Evolutionary conservation across 2,329 filamentous ascomycete genomes (phyloP), one percentile per base, ranked within the genome.

Genomic region (Zymoseptoria ardabiliae): DNA sequence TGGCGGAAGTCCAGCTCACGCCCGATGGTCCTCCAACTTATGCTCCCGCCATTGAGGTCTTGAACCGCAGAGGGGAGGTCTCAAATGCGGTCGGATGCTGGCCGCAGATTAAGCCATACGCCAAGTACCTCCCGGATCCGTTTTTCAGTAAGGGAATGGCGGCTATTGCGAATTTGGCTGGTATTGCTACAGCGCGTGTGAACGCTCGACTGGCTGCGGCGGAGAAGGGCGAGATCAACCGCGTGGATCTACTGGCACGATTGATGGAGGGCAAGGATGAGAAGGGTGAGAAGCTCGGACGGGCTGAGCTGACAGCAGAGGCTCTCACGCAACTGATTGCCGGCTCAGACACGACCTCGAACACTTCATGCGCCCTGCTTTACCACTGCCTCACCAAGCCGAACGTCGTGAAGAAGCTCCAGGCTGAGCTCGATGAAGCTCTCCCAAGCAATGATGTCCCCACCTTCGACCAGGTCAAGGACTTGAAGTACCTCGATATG

Each of bases 291-390:
- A 86, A 85, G 10, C 82, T 96, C 0, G 86, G 89, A 4, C 82
- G 89, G 23, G 82, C 88, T 66, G 91, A 96, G 72, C 80, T 96
- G 56, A 95, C 90, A 0, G 91, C 91, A 41, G 92, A 96, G 76
- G 91, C 91, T 0, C 78, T 96, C 23, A 96, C 91, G 0, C 91
- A 96, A 73, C 82, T 96, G 50, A 96, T 91, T 66, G 88, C 89
- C 1, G 89, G 88, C 23, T 86, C 82, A 50, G 89, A 91, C 73
- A 91, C 77, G 0, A 79, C 76, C 4, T 74, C 74, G 20, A 73
- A 75, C n/a, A 72, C 71, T 1, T 69, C 72, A 2, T 64, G 91
- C 70, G 91, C 91, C 0, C 81, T 96, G 45, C 80, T 96, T 0
- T 96, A 87, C 77, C 89, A 91, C 78, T 85, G 84, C 28, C 78